phyloP scores from a whole-genome alignment of 2,329 filamentous ascomycete species.

The Ascochyta rabiei region DNA sequence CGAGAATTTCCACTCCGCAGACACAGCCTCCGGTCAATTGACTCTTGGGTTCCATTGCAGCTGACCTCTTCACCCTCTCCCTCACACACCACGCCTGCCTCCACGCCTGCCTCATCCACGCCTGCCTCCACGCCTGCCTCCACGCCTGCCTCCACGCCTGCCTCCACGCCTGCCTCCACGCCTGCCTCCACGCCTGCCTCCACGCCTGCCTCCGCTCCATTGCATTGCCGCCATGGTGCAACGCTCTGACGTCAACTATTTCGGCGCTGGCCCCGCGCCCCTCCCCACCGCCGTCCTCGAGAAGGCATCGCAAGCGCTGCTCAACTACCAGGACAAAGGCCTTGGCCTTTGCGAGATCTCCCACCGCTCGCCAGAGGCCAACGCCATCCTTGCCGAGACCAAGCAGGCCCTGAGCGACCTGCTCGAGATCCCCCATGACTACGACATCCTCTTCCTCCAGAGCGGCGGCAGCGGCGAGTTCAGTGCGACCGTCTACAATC shows the following conservation, averaged over 20 bases:
- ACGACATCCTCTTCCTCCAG: slow-evolving; percentile 89
- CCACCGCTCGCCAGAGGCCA: slow-evolving; percentile 80
- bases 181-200: too few species aligned
- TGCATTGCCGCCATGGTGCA: slow-evolving; percentile 63
- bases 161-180: too few species aligned
- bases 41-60: slow-evolving; percentile 5
- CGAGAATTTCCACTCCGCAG: slow-evolving; percentile 24
- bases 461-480: slow-evolving; percentile 87
- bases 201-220: too few species aligned
- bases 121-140: too few species aligned
- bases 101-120: too few species aligned
- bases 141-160: too few species aligned
- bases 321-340: slow-evolving; percentile 82
- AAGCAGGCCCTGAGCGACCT: slow-evolving; percentile 75
- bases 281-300: slow-evolving; percentile 83
- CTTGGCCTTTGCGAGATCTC: slow-evolving; percentile 89
- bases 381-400: slow-evolving; percentile 77
- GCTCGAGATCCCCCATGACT: slow-evolving; percentile 82
- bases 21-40: slow-evolving; percentile 12
- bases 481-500: slow-evolving; percentile 80
- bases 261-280: slow-evolving; percentile 87
- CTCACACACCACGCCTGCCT: slow-evolving; percentile 10
- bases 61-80: slow-evolving; percentile 7
- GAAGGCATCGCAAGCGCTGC: slow-evolving; percentile 73
- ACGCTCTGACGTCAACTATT: slow-evolving; percentile 79